Evolutionary conservation across 2,329 filamentous ascomycete species (phyloP).

Genomic region (Cercospora janseana): DNA sequence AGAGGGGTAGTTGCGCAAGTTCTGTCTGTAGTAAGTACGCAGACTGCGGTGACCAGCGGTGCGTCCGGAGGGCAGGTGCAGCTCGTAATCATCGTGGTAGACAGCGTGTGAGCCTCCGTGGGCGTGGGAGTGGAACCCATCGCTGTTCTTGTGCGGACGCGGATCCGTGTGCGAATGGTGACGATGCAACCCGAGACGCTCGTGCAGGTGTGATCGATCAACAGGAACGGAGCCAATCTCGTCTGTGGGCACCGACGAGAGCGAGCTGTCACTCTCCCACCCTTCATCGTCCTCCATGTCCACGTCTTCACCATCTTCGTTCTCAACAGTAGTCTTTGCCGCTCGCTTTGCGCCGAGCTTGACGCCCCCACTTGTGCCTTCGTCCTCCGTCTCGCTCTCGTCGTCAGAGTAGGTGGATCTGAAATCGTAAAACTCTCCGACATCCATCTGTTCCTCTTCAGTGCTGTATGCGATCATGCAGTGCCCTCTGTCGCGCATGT

Average conservation of each 20-base stretch:
- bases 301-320: constrained; percentile 56
- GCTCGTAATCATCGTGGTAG: constrained; percentile 88
- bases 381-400: constrained; percentile 58
- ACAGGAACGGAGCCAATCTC: constrained; percentile 78
- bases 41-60: constrained; percentile 87
- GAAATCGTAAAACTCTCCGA: constrained; percentile 98
- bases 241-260: constrained; percentile 79
- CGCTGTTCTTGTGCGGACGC: constrained; percentile 68
- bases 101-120: constrained; percentile 71
- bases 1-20: constrained; percentile 79
- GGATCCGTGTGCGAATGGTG: constrained; percentile 71
- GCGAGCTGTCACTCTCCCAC: constrained; percentile 91
- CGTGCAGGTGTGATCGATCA: constrained; percentile 69
- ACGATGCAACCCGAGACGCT: constrained; percentile 67
- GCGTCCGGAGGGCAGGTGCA: constrained; percentile 86
- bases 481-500: constrained; percentile 96
- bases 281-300: constrained; percentile 65
- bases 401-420: constrained; percentile 88
- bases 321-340: constrained; percentile 43
- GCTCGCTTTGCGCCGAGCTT: constrained; percentile 65
- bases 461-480: constrained; percentile 93
- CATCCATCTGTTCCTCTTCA: constrained; percentile 86
- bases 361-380: constrained; percentile 55
- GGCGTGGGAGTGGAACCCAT: constrained; percentile 79
- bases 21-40: constrained; percentile 87